Evolutionary conservation across 306 rosid species (phyloP), one percentile per base, ranked within the genome.

Genomic region (Citrullus colocynthis): DNA sequence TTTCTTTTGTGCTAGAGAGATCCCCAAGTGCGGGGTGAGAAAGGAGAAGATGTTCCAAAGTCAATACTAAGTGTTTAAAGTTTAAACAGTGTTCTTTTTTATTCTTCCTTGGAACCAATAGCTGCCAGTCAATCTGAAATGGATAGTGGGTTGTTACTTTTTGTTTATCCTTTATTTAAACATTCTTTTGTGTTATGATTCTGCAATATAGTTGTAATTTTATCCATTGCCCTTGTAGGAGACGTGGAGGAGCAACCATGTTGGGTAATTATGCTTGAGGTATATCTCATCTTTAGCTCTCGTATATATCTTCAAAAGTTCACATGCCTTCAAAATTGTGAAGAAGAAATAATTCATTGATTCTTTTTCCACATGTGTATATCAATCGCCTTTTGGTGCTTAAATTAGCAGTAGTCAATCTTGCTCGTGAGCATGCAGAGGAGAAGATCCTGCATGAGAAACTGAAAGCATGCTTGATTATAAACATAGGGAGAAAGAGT

Each of bases 211-310:
- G 24, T 49, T 48, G 41, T 28, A 45, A 24, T 49, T 3, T 24
- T 72, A 49, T 6, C 76, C 59, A 71, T 72, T 45, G 12, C 37
- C 32, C 70, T 76, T 24, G 48, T 78, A 95, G 98, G 96, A 82
- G 80, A 86, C 45, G 95, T 84, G 81, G 83, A 90, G 87, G 87
- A 87, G 78, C 92, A 92, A 80, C 95, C 97, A 41, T 92, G 98
- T 80, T 95, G 98, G 98, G 98, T 95, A 18, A 88, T 95, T 81
- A 95, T 95, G 98, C 97, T 95, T 32, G 98, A 95, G 96, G 98
- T 95, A 72, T 72, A 30, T 64, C 7, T 36, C 48, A 16, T 64
- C 49, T 36, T 61, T 64, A 2, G 71, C 71, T 36, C 72, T 36
- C 0, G 24, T 37, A 3, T 37, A 3, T 36, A 37, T 64, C 72